A percentile compares a stretch with the other conserved stretches of the same genome.
These are phyloP conservation scores for Antitrichia curtipendula DNA, from an alignment of 225 moss, liverwort and hornwort species.

Conservation along the genomic window DNA sequence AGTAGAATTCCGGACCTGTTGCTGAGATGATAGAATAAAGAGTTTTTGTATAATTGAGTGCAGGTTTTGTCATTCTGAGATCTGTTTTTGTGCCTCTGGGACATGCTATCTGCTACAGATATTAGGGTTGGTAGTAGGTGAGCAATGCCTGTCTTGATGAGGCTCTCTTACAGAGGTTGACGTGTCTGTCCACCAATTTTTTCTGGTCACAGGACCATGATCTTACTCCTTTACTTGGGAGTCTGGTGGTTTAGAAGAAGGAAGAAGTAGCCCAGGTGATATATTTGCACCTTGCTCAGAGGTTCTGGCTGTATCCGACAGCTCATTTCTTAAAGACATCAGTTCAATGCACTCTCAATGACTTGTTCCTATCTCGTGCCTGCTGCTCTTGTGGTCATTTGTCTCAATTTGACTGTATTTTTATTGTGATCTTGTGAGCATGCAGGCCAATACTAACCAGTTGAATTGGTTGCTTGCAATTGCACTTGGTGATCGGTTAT, in stretches of 20 bases:
- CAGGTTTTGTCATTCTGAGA: slow-evolving; percentile 6
- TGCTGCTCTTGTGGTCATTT: background rate
- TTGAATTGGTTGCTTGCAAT: background rate
- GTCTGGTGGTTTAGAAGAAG: slow-evolving; percentile 17
- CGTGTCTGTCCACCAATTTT: slow-evolving; percentile 18
- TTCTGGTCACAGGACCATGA: slow-evolving; percentile 31
- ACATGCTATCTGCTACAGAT: background rate
- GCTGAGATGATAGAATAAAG: slow-evolving; percentile 42
- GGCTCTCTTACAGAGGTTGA: background rate
- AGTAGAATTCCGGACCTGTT: slow-evolving; percentile 15
- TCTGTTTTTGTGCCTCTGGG: slow-evolving; percentile 7
- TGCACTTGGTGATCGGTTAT: background rate
- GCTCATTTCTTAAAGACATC: background rate
- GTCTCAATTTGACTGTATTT: background rate
- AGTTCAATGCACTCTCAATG: background rate
- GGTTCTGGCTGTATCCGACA: background rate
- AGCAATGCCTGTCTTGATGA: background rate
- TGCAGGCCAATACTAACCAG: background rate
- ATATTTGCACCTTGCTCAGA: background rate
- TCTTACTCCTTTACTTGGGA: background rate
- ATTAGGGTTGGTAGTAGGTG: slow-evolving; percentile 10
- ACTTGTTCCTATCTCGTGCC: background rate
- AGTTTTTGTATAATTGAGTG: slow-evolving; percentile 2
- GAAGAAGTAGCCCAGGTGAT: background rate
- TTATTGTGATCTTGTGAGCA: background rate